These are phyloP conservation scores for Phlebiopsis flavidoalba DNA, from an alignment of 768 basidiomycete genomes.

Conservation along the genomic window DNA sequence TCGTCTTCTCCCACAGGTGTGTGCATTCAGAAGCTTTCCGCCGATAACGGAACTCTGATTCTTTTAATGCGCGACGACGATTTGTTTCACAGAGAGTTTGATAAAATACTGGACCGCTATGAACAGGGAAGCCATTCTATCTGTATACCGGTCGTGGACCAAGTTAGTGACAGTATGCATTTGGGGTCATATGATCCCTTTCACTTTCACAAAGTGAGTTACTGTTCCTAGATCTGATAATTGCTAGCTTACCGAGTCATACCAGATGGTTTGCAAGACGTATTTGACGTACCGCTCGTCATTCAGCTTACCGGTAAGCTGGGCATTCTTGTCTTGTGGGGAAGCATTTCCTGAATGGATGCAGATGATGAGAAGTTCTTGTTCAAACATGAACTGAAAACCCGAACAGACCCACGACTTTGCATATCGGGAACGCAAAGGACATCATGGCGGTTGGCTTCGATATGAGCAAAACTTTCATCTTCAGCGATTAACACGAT, in stretches of 20 bases:
- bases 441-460: constrained; percentile 98
- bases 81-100: constrained; percentile 65
- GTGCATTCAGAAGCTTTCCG: constrained; percentile 20
- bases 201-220: constrained; percentile 91
- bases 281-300: constrained; percentile 91
- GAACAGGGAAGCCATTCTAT: constrained; percentile 97
- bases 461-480: constrained; percentile 88
- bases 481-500: constrained; percentile 90
- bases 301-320: constrained; percentile 85
- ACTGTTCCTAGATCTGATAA: background rate
- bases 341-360: background rate
- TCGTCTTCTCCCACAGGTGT: constrained; percentile 99
- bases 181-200: constrained; percentile 96
- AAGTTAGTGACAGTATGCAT: constrained; percentile 95
- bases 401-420: constrained; percentile 83
- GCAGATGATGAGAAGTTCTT: constrained; percentile 98
- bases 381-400: constrained; percentile 92
- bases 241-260: background rate
- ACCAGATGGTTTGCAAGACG: constrained; percentile 92
- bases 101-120: constrained; percentile 89
- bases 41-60: constrained; percentile 1
- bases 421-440: constrained; percentile 78
- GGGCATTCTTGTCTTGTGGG: background rate
- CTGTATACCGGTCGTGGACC: constrained; percentile 97
- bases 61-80: background rate